These are phyloP conservation scores for Polytrichum formosum DNA, from an alignment of 225 moss, liverwort and hornwort species.

Conservation along the genomic window DNA sequence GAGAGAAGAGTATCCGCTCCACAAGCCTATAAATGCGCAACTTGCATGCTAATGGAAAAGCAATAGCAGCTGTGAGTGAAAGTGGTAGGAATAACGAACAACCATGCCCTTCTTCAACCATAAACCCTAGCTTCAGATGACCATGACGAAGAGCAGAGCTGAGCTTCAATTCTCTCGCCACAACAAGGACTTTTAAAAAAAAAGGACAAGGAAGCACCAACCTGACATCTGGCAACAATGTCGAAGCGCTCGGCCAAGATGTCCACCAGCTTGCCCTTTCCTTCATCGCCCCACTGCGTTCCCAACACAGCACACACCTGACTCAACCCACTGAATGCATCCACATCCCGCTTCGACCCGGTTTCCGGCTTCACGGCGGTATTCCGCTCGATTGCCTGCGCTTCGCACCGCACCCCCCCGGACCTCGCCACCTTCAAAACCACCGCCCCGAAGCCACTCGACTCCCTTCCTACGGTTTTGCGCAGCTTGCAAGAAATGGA, in stretches of 20 bases:
- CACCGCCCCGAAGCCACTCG: background rate
- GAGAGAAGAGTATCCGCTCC: no score
- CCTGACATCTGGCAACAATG: constrained; percentile 94
- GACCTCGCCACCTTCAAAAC: background rate
- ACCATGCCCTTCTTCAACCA: background rate
- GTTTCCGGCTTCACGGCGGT: constrained; percentile 28
- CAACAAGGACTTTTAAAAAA: no score
- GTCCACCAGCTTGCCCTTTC: constrained; percentile 95
- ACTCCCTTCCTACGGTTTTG: background rate
- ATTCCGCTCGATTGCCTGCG: constrained; percentile 46
- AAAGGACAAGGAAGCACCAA: constrained; percentile 15
- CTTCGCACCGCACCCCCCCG: constrained; percentile 36
- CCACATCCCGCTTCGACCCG: constrained; percentile 27
- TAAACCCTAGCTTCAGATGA: no score
- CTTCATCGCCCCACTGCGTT: constrained; percentile 98
- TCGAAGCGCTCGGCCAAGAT: constrained; percentile 90
- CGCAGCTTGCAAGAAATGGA: no score
- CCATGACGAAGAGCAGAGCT: no score
- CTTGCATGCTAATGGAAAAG: no score
- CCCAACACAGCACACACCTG: constrained; percentile 95
- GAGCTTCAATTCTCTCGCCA: no score
- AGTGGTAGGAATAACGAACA: no score
- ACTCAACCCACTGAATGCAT: constrained; percentile 61
- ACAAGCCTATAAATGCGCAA: no score
- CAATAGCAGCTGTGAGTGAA: no score